Percentiles rank a stretch among this genome's conserved stretches.
Evolutionary conservation across 1,284 basidiomycete genomes (phyloP).

Genomic region (Cryptococcus jaspeensis): DNA sequence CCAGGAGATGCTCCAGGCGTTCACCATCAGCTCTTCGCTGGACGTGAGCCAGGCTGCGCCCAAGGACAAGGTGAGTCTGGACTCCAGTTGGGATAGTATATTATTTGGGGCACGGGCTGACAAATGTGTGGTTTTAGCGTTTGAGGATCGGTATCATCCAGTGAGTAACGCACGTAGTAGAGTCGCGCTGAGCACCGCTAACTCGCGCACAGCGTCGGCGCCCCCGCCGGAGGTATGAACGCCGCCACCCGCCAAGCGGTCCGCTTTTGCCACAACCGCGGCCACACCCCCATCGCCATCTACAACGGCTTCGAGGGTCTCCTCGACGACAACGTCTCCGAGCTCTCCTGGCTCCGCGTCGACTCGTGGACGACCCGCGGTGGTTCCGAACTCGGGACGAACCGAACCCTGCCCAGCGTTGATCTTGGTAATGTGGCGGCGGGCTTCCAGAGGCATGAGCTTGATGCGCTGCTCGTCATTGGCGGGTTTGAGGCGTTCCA

Average conservation of each 20-base stretch:
- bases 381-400: slow-evolving; percentile 97
- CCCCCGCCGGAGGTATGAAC: slow-evolving; percentile 98
- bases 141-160: slow-evolving; percentile 90
- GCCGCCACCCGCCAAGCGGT: slow-evolving; percentile 93
- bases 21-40: slow-evolving; percentile 69
- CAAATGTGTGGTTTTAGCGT: slow-evolving; percentile 54
- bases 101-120: neutral
- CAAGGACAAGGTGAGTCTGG: slow-evolving; percentile 59
- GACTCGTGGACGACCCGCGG: slow-evolving; percentile 95
- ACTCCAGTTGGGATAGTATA: neutral
- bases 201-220: slow-evolving; percentile 68
- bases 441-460: slow-evolving; percentile 80
- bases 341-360: slow-evolving; percentile 93
- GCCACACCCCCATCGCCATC: slow-evolving; percentile 85
- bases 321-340: slow-evolving; percentile 80
- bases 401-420: slow-evolving; percentile 78
- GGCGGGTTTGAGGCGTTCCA: slow-evolving; percentile 96
- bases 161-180: slow-evolving; percentile 61
- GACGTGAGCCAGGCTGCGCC: slow-evolving; percentile 64
- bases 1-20: slow-evolving; percentile 78
- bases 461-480: slow-evolving; percentile 83
- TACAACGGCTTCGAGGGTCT: slow-evolving; percentile 95
- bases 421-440: slow-evolving; percentile 85
- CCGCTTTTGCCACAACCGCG: slow-evolving; percentile 87
- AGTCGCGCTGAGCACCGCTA: no score